phyloP scores from a whole-genome alignment of 345 rosid species.

The Populus davidiana region DNA sequence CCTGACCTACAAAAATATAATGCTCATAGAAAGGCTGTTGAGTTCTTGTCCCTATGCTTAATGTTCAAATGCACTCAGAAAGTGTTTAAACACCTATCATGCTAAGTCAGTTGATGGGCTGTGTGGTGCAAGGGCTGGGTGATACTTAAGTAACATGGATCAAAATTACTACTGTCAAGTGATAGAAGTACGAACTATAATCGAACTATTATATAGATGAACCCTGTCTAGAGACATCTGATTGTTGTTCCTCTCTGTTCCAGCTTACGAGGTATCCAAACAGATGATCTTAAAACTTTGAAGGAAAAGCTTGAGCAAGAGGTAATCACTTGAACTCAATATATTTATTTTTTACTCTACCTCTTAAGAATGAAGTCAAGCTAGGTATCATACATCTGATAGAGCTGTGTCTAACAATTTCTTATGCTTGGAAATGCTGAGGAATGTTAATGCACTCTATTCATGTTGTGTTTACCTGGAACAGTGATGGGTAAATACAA shows the following conservation, averaged over 20 bases:
- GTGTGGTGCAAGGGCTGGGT: background rate
- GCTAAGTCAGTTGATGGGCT: background rate
- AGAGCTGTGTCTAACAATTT: background rate
- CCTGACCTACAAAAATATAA: too few species aligned
- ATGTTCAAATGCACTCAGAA: too few species aligned
- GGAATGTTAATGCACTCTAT: background rate
- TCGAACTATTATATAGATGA: background rate
- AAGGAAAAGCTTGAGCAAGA: slow-evolving; percentile 87
- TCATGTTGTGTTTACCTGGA: background rate
- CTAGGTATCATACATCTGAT: too few species aligned
- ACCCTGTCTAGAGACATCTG: slow-evolving; percentile 4
- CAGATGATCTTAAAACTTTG: slow-evolving; percentile 62
- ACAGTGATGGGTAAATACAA: background rate
- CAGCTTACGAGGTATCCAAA: slow-evolving; percentile 83
- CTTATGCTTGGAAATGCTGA: background rate
- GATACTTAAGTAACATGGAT: background rate
- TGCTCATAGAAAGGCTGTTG: too few species aligned
- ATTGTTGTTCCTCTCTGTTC: slow-evolving; percentile 8
- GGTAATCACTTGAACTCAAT: slow-evolving; percentile 39
- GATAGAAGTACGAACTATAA: background rate
- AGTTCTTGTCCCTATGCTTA: too few species aligned
- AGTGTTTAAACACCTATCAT: too few species aligned
- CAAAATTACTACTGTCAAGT: slow-evolving; percentile 3
- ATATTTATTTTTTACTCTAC: background rate
- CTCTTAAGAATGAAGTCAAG: background rate